Evolutionary conservation across 192 early-diverging fungal species (phyloP).

Genomic region (Backusella sp.): DNA sequence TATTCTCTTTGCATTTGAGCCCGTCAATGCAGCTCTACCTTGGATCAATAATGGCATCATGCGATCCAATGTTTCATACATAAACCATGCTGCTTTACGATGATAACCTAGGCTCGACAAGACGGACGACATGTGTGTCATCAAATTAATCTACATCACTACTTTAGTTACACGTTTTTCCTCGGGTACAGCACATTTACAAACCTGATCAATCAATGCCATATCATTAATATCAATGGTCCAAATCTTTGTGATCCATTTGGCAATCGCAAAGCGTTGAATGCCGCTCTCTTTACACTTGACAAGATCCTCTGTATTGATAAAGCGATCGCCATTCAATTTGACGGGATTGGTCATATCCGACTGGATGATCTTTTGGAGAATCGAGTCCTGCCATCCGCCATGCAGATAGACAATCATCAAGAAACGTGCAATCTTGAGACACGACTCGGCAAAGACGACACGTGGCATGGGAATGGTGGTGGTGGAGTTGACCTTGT

Average conservation of each 20-base stretch:
- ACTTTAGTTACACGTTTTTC: background rate
- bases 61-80: constrained; percentile 30
- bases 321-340: background rate
- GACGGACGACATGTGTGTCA: constrained; percentile 27
- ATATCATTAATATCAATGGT: constrained; percentile 53
- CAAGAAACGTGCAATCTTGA: constrained; percentile 68
- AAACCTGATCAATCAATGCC: constrained; percentile 56
- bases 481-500: constrained; percentile 43
- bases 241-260: constrained; percentile 65
- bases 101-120: constrained; percentile 34
- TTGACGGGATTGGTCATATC: background rate
- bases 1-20: background rate
- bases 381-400: constrained; percentile 39
- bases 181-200: too few species aligned
- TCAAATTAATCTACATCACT: constrained; percentile 29
- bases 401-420: constrained; percentile 40
- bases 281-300: constrained; percentile 40
- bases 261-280: constrained; percentile 51
- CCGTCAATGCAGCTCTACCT: constrained; percentile 16
- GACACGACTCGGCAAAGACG: constrained; percentile 62
- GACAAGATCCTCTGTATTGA: background rate
- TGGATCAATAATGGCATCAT: constrained; percentile 36
- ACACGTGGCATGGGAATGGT: constrained; percentile 52
- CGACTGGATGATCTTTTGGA: constrained; percentile 34
- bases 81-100: constrained; percentile 31